Percentiles rank a stretch among this genome's conserved stretches.
Evolutionary conservation across 495 filamentous ascomycete species (phyloP).

Genomic region (Penicillium tannophilum): DNA sequence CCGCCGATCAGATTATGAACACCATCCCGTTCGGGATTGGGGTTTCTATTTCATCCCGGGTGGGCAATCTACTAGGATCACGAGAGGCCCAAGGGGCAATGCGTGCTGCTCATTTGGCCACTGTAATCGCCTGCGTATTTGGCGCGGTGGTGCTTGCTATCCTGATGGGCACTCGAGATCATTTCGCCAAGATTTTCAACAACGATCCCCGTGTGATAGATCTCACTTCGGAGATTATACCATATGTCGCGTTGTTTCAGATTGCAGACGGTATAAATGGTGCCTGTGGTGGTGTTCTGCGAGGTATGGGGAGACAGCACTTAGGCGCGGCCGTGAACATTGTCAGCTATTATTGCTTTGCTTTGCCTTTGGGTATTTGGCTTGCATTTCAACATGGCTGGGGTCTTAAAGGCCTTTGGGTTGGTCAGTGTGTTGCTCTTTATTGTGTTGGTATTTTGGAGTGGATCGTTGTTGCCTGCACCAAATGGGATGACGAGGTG

Average conservation of each 20-base stretch:
- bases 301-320: conserved; percentile 89
- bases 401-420: conserved; percentile 83
- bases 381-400: conserved; percentile 82
- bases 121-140: conserved; percentile 69
- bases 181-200: conserved; percentile 85
- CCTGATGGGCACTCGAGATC: conserved; percentile 71
- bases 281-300: conserved; percentile 76
- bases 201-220: conserved; percentile 72
- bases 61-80: conserved; percentile 83
- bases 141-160: conserved; percentile 70
- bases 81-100: conserved; percentile 67
- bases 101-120: conserved; percentile 76
- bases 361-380: conserved; percentile 80
- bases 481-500: conserved; percentile 79
- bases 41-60: conserved; percentile 75
- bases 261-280: conserved; percentile 89
- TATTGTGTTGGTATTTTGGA: conserved; percentile 80
- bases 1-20: conserved; percentile 88
- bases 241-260: conserved; percentile 91
- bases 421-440: conserved; percentile 87
- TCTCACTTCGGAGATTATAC: conserved; percentile 81
- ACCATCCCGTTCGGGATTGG: conserved; percentile 92
- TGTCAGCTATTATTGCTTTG: conserved; percentile 85
- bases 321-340: conserved; percentile 87
- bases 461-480: conserved; percentile 79